Percentiles rank a stretch among this genome's conserved stretches.
Conservation (phyloP, 2,329 filamentous ascomycete genomes). For the Monosporascus sp. region DNA sequence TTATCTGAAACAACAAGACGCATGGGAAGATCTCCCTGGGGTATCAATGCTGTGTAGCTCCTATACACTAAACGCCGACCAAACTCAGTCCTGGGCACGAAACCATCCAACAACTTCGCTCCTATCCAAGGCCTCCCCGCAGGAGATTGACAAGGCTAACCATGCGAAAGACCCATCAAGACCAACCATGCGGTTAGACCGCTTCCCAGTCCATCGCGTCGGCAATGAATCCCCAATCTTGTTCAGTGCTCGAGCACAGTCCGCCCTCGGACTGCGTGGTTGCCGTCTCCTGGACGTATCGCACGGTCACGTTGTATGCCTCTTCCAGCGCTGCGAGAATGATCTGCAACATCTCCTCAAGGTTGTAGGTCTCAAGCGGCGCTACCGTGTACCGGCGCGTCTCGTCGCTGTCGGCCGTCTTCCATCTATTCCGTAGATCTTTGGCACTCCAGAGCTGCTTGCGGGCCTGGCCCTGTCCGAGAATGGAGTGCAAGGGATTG, state of each 20-base stretch:
- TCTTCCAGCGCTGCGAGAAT: conserved; percentile 56
- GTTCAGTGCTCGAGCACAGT: conserved; percentile 23
- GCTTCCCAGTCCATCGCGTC: conserved; percentile 57
- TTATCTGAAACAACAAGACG: background rate
- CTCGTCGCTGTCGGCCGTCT: conserved; percentile 52
- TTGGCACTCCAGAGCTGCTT: conserved; percentile 61
- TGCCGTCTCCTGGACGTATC: conserved; percentile 31
- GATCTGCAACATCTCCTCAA: conserved; percentile 52
- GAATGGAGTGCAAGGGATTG: conserved; percentile 50
- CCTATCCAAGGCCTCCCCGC: background rate
- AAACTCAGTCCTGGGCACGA: background rate
- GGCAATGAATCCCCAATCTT: conserved; percentile 52
- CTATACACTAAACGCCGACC: conserved; percentile 1
- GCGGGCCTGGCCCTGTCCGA: conserved; percentile 52
- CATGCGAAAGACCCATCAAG: background rate
- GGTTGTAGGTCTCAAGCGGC: conserved; percentile 54
- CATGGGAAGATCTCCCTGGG: background rate
- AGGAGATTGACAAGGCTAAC: background rate
- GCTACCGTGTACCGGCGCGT: conserved; percentile 15
- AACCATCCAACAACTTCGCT: background rate
- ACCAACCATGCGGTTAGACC: conserved; percentile 13
- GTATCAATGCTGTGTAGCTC: conserved; percentile 1
- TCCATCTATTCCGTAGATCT: conserved; percentile 68
- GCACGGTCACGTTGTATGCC: conserved; percentile 47
- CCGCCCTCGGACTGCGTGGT: conserved; percentile 1